A percentile compares a stretch with the other conserved stretches of the same genome.
phyloP scores from a whole-genome alignment of 371 early-diverging fungal genomes.

The Dinochytrium kinnereticum region DNA sequence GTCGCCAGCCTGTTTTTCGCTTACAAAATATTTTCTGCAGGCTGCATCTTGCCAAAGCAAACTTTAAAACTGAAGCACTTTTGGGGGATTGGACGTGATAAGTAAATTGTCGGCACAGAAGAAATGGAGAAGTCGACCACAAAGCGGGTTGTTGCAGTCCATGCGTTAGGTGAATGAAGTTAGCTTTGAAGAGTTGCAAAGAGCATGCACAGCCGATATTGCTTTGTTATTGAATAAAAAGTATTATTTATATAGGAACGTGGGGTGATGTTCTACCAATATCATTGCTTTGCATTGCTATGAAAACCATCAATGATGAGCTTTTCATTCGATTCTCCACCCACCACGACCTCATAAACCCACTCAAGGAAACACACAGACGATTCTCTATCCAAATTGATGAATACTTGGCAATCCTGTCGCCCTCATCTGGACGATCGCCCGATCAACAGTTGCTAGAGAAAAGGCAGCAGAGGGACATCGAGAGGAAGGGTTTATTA shows the following conservation, averaged over 20 bases:
- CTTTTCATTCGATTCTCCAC: not conserved
- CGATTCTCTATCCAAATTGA: not conserved
- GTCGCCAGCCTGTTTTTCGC: not conserved
- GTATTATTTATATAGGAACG: constrained; percentile 6
- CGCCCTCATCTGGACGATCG: not conserved
- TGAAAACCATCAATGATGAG: not conserved
- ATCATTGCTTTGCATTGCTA: not conserved
- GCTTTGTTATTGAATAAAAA: not conserved
- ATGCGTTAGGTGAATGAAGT: not conserved
- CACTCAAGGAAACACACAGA: not conserved
- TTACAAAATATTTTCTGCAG: not conserved
- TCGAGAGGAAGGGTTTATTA: not conserved
- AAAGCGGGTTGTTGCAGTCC: not conserved
- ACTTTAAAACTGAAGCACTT: not conserved
- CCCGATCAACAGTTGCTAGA: too few species aligned
- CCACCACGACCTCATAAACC: not conserved
- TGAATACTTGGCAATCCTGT: not conserved
- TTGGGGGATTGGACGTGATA: not conserved
- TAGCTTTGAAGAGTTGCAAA: too few species aligned
- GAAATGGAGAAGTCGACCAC: not conserved
- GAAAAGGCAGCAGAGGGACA: not conserved
- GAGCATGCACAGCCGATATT: too few species aligned
- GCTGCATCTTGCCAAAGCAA: not conserved
- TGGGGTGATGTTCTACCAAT: constrained; percentile 11
- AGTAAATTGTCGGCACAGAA: not conserved